Evolutionary conservation across 2,329 filamentous ascomycete species (phyloP).

Genomic region (Fusarium papillatum): DNA sequence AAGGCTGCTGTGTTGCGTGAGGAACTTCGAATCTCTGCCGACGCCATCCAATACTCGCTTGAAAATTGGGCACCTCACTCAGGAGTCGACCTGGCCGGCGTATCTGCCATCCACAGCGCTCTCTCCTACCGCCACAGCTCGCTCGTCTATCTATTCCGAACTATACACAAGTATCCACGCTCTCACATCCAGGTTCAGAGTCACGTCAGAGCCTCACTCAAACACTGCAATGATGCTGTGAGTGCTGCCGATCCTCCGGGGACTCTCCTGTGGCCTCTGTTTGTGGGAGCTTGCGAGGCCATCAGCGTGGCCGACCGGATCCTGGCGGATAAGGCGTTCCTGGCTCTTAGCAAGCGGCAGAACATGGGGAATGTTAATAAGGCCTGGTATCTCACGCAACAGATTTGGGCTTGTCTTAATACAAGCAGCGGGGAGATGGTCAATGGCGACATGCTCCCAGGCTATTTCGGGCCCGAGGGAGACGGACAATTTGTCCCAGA

Average conservation of each 20-base stretch:
- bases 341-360: not conserved
- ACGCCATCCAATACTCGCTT: not conserved
- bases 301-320: not conserved
- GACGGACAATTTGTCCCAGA: not conserved
- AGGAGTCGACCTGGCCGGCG: not conserved
- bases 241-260: not conserved
- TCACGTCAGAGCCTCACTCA: not conserved
- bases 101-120: not conserved
- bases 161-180: not conserved
- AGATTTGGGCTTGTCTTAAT: not conserved
- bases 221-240: not conserved
- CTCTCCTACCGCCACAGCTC: not conserved
- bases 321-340: not conserved
- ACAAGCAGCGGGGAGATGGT: not conserved
- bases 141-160: not conserved
- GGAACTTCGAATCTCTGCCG: not conserved
- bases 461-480: not conserved
- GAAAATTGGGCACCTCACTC: not conserved
- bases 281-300: not conserved
- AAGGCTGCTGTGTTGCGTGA: not conserved
- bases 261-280: not conserved
- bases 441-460: not conserved
- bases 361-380: not conserved
- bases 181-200: not conserved
- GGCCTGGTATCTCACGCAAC: not conserved